Evolutionary conservation across 108 stramenopile genomes (phyloP).

Genomic region (Fistulifera pelliculosa): DNA sequence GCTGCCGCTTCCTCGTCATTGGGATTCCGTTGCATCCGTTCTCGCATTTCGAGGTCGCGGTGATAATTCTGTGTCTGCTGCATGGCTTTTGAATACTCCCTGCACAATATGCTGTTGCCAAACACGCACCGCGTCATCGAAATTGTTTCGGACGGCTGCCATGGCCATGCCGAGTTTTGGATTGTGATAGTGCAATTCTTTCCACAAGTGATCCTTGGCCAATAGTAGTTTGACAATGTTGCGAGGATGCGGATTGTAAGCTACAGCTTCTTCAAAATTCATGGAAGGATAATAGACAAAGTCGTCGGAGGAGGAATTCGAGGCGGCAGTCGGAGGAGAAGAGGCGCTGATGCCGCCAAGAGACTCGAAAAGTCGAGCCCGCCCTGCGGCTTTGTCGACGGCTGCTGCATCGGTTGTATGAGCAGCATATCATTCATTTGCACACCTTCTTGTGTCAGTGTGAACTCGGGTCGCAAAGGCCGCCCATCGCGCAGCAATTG

Average conservation of each 20-base stretch:
- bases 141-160: constrained; percentile 26
- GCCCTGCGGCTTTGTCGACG: constrained; percentile 25
- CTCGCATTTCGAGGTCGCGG: constrained; percentile 32
- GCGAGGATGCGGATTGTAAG: constrained; percentile 62
- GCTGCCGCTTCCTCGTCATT: constrained; percentile 73
- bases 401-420: constrained; percentile 14
- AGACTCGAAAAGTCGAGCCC: constrained; percentile 65
- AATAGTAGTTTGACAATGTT: constrained; percentile 51
- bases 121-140: constrained; percentile 35
- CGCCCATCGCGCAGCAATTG: too few relatives aligned
- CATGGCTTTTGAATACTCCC: constrained; percentile 41
- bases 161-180: constrained; percentile 22
- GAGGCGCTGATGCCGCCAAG: constrained; percentile 31
- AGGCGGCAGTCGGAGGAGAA: constrained; percentile 9
- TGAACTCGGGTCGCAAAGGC: too few relatives aligned
- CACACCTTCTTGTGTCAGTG: too few relatives aligned
- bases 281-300: constrained; percentile 68
- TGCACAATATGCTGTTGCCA: constrained; percentile 68
- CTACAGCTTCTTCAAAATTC: constrained; percentile 68
- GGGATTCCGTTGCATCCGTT: constrained; percentile 55
- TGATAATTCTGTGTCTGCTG: constrained; percentile 29
- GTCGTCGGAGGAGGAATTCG: background rate
- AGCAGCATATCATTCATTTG: constrained; percentile 4
- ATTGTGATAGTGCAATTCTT: constrained; percentile 79
- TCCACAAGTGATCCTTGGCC: constrained; percentile 52